A percentile compares a stretch with the other conserved stretches of the same genome.
These are phyloP conservation scores for Trichoderma asperellum DNA, from an alignment of 2,329 filamentous ascomycete species.

Conservation along the genomic window DNA sequence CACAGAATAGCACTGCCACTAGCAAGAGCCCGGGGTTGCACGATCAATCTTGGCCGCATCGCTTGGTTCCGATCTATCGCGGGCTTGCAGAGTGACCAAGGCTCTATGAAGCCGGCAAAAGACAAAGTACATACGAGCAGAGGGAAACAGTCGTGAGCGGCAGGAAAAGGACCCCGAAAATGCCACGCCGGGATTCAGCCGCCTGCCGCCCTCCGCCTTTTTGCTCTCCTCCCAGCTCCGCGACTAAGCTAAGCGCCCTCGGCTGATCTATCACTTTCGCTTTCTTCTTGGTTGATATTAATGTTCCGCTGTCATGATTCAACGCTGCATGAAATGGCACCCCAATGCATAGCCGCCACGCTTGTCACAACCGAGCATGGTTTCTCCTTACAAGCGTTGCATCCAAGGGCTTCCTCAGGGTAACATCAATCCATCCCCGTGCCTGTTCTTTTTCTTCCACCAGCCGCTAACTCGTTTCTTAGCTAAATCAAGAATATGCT, in stretches of 20 bases:
- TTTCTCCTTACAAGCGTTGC: background rate
- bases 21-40: slow-evolving; percentile 4
- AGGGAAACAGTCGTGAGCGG: background rate
- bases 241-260: background rate
- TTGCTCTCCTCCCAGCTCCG: background rate
- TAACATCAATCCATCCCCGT: background rate
- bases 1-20: background rate
- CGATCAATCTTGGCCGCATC: slow-evolving; percentile 5
- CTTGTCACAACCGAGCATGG: background rate
- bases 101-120: background rate
- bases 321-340: background rate
- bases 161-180: too few relatives aligned
- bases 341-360: background rate
- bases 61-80: background rate
- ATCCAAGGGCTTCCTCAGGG: slow-evolving; percentile 3
- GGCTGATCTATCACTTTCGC: background rate
- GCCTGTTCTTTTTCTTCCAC: background rate
- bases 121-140: background rate
- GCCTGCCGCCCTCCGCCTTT: background rate
- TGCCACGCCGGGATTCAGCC: too few relatives aligned
- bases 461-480: background rate
- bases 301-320: slow-evolving; percentile 11
- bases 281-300: background rate
- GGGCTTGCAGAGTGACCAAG: background rate
- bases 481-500: slow-evolving; percentile 3